phyloP scores from a whole-genome alignment of 2,329 filamentous ascomycete genomes.

The Cladorrhinum sp. region DNA sequence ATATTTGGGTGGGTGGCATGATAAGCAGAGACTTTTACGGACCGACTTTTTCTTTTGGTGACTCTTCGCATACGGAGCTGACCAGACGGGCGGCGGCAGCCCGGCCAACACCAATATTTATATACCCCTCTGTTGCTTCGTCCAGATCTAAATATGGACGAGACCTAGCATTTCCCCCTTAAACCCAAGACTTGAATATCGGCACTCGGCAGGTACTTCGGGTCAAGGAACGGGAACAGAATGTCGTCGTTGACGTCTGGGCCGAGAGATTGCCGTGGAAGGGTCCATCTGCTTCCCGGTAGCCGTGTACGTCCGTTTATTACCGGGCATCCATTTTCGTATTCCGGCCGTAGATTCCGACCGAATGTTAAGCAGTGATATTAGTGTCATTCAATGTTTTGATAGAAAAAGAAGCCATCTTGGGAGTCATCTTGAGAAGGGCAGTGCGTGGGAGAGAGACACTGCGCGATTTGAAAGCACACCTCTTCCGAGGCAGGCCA shows the following conservation, averaged over 20 bases:
- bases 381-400: neutral
- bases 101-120: neutral
- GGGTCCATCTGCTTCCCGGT: slow-evolving; percentile 11
- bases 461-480: slow-evolving; percentile 7
- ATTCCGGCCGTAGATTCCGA: slow-evolving; percentile 12
- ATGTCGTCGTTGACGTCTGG: slow-evolving; percentile 10
- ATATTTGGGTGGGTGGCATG: slow-evolving; percentile 18
- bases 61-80: neutral
- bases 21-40: slow-evolving; percentile 7
- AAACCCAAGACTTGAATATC: slow-evolving; percentile 6
- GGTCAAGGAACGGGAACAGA: slow-evolving; percentile 10
- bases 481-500: slow-evolving; percentile 7
- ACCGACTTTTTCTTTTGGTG: slow-evolving; percentile 10
- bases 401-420: neutral
- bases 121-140: neutral
- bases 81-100: neutral
- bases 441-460: slow-evolving; percentile 7
- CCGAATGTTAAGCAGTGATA: slow-evolving; percentile 19
- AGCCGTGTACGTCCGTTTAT: slow-evolving; percentile 20
- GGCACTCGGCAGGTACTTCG: slow-evolving; percentile 14
- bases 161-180: neutral
- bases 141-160: neutral
- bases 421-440: too few relatives aligned
- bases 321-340: slow-evolving; percentile 23
- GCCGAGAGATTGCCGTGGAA: slow-evolving; percentile 25